Evolutionary conservation across 2,329 filamentous ascomycete genomes (phyloP), one percentile per base, ranked within the genome.

Genomic region (Aspergillus tubingensis): DNA sequence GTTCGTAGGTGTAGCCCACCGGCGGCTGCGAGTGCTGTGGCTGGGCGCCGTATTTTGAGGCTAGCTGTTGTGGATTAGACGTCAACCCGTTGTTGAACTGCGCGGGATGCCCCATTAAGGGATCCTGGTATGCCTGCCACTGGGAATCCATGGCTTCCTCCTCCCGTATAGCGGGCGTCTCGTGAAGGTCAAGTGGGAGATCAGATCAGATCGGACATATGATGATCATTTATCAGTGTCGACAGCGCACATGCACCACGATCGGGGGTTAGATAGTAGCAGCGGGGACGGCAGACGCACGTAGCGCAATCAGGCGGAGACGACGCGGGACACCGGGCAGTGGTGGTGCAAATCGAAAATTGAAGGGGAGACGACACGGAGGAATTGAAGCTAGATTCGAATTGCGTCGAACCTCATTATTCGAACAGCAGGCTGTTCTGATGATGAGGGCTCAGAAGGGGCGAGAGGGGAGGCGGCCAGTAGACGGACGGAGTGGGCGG

Each of bases 121-220:
- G 80, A 77, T 90, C 88, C 75, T 84, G 79, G 78, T 91, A 91
- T 65, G 83, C 76, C 79, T 88, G 86, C 88, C 87, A 90, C 81
- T 88, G 76, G 53, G 73, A 80, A 79, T 85, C 83, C 84, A 86
- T 85, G 69, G 69, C 65, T 66, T 61, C 59, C 58, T 56, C 61
- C 68, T 50, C 39, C 32, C 52, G 44, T 59, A 19, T 41, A 25
- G 59, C 56, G 59, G 59, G 67, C 59, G 48, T 54, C 54, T 59
- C 56, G 48, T 43, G 25, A 57, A 60, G 48, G 56, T 44, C 19
- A 56, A 39, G 43, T 48, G 23, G 25, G 19, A 30, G 55, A 36
- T 61, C 55, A 30, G 54, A 36, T 61, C 55, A 50, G 53, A 51
- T 32, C 54, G 52, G 62, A 57, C 62, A 54, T 61, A 61, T 52